Evolutionary conservation across 2,329 filamentous ascomycete species (phyloP), one percentile per base, ranked within the genome.

Genomic region (Ceratocystis lukuohia): DNA sequence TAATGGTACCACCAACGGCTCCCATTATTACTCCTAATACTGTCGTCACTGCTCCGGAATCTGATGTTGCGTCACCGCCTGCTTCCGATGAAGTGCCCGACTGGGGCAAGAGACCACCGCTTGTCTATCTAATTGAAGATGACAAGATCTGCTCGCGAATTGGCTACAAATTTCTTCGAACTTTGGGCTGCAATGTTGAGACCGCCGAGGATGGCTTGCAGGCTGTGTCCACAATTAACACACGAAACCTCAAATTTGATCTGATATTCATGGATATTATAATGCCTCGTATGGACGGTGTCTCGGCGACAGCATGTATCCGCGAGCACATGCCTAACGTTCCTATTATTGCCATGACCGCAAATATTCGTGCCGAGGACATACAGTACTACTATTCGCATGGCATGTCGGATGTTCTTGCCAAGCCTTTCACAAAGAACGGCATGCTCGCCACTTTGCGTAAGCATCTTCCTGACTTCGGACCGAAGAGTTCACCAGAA

Each of bases 351-450:
- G 94, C 94, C 61, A 97, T 99, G 94, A 99, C 94, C 2, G 96
- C 93, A 2, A 99, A 97, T 73, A 97, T 99, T 70, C 85, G 94
- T 70, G 92, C 91, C 68, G 93, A 96, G 72, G 94, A 99, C 74
- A 95, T 97, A 69, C 89, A 93, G 65, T 92, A 95, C 78, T 99
- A 99, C 74, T 97, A 96, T 78, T 87, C 93, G 72, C 92, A 96
- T 77, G 94, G 92, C 94, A 96, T 99, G 92, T 95, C 96, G 73
- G 94, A 96, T 73, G 93, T 99, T 20, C 79, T 99, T 68, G 93
- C 94, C 0, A 99, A 99, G 74, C 94, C 94, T 0, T 99, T 99
- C 74, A 99, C 94, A 3, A 88, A 88, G 71, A 88, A 91, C 70
- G 89, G 88, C 48, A 89, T 94, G 79, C 81, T 90, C 66, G 86